Evolutionary conservation across 257 asterid genomes (phyloP).

Genomic region (Penstemon eatonii): DNA sequence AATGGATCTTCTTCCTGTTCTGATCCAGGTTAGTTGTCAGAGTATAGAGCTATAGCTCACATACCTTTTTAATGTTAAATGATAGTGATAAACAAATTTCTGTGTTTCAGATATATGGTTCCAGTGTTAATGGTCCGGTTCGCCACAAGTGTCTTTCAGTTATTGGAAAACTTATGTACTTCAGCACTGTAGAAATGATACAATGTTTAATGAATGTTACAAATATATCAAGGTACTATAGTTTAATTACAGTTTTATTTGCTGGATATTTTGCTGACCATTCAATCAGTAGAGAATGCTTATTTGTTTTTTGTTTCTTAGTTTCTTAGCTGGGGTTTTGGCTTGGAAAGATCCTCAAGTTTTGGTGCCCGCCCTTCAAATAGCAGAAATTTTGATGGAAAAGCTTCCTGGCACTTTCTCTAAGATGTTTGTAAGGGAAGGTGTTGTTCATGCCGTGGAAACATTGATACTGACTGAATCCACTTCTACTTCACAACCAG

Average conservation of each 20-base stretch:
- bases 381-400: constrained; percentile 95
- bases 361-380: constrained; percentile 92
- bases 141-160: constrained; percentile 97
- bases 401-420: constrained; percentile 88
- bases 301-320: constrained; percentile 36
- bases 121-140: constrained; percentile 96
- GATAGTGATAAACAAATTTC: constrained; percentile 2
- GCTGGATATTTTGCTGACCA: constrained; percentile 11
- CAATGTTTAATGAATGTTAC: constrained; percentile 67
- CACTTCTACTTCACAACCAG: constrained; percentile 49
- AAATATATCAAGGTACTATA: constrained; percentile 77
- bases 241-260: constrained; percentile 19
- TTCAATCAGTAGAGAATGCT: constrained; percentile 19
- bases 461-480: constrained; percentile 61
- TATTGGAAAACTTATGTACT: constrained; percentile 94
- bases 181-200: constrained; percentile 83
- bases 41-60: not conserved
- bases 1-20: constrained; percentile 88
- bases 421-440: constrained; percentile 93
- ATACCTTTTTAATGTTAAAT: not conserved
- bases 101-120: constrained; percentile 75
- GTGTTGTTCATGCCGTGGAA: constrained; percentile 95
- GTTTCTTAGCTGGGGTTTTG: constrained; percentile 95
- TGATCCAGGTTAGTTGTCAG: constrained; percentile 68
- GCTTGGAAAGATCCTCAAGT: constrained; percentile 99